These are phyloP conservation scores for Fimicolochytrium jonesii DNA, from an alignment of 192 early-diverging fungal species.

Conservation along the genomic window DNA sequence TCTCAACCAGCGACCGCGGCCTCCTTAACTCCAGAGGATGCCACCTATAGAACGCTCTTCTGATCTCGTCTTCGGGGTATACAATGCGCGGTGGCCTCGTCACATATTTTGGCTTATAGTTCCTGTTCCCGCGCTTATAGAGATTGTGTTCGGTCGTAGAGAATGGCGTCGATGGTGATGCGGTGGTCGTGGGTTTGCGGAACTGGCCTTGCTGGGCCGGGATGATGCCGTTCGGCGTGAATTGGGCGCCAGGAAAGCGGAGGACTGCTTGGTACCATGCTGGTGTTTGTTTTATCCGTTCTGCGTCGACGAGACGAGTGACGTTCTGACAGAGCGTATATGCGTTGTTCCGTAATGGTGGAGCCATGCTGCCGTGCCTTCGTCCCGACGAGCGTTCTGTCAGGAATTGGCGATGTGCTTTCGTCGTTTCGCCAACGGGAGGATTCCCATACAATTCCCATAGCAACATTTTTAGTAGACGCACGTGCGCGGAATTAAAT, in stretches of 20 bases:
- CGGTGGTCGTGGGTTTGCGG: neutral
- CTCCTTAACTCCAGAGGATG: constrained; percentile 86
- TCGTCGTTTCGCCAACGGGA: too few species aligned
- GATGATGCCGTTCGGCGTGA: constrained; percentile 6
- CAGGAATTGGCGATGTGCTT: too few species aligned
- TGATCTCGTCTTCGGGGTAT: constrained; percentile 86
- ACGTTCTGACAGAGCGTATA: constrained; percentile 21
- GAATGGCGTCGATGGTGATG: neutral
- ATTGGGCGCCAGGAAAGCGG: neutral
- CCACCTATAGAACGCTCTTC: constrained; percentile 81
- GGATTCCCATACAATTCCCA: too few species aligned
- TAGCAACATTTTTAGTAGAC: too few species aligned
- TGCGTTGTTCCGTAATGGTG: constrained; percentile 23
- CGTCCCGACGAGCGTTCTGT: too few species aligned
- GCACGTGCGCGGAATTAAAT: too few species aligned
- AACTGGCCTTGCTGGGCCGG: constrained; percentile 15
- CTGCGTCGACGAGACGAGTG: constrained; percentile 1
- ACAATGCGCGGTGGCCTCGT: constrained; percentile 48
- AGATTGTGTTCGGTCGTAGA: neutral
- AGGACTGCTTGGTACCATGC: constrained; percentile 18
- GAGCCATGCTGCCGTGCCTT: too few species aligned
- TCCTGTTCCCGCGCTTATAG: constrained; percentile 11
- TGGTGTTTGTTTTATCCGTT: neutral
- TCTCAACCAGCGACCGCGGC: constrained; percentile 69
- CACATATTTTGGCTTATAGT: constrained; percentile 20